Percentiles rank a stretch among this genome's conserved stretches.
Evolutionary conservation across 2,329 filamentous ascomycete species (phyloP).

Genomic region (Capronia epimyces): DNA sequence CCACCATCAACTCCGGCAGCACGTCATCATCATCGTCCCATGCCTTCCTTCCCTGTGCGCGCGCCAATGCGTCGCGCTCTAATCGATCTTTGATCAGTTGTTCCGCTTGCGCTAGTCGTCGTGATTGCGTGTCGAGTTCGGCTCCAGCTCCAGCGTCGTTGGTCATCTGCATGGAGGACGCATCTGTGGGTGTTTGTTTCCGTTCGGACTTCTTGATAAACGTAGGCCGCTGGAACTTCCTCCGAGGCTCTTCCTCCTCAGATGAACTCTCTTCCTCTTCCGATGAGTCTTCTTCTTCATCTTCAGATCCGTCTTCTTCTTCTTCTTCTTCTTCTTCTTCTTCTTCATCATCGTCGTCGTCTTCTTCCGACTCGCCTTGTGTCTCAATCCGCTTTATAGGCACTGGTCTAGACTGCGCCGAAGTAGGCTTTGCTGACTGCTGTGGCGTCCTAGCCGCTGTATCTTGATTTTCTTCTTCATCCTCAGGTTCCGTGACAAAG

Average conservation of each 20-base stretch:
- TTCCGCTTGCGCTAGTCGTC: conserved; percentile 66
- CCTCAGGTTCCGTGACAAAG: conserved; percentile 55
- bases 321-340: conserved; percentile 17
- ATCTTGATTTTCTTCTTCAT: conserved; percentile 34
- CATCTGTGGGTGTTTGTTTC: conserved; percentile 31
- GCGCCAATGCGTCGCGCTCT: conserved; percentile 69
- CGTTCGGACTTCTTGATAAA: conserved; percentile 62
- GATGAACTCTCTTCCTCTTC: conserved; percentile 50
- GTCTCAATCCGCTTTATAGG: conserved; percentile 8
- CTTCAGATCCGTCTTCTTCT: conserved; percentile 14
- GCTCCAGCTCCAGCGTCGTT: conserved; percentile 30
- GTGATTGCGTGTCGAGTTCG: conserved; percentile 48
- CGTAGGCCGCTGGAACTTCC: conserved; percentile 58
- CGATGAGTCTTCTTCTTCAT: conserved; percentile 32
- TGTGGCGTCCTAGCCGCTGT: conserved; percentile 30
- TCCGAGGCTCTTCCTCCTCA: conserved; percentile 54
- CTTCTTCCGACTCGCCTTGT: conserved; percentile 9
- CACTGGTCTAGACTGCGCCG: background rate
- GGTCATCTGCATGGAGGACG: conserved; percentile 22
- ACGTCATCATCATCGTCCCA: conserved; percentile 73
- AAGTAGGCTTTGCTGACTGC: conserved; percentile 19
- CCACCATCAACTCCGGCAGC: conserved; percentile 66
- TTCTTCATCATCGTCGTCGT: conserved; percentile 30
- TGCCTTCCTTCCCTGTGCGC: conserved; percentile 69
- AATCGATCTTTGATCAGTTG: conserved; percentile 83